A percentile compares a stretch with the other conserved stretches of the same genome.
Evolutionary conservation across 228 moss, liverwort and hornwort genomes (phyloP).

Genomic region (Sphagnum fallax): DNA sequence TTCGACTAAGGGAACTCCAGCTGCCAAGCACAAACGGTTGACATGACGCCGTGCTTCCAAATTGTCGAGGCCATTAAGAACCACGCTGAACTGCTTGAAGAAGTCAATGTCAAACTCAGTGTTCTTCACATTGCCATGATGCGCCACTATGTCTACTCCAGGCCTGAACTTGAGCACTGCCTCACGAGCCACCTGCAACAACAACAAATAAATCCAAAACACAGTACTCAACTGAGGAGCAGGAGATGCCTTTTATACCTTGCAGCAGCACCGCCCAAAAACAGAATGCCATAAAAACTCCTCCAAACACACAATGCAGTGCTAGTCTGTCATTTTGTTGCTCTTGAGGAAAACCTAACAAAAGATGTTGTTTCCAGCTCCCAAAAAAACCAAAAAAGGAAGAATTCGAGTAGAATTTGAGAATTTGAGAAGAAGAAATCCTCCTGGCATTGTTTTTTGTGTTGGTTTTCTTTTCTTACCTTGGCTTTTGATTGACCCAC

Average conservation of each 20-base stretch:
- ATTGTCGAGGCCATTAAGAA: constrained; percentile 95
- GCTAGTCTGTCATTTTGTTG: too few species aligned
- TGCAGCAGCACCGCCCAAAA: not conserved
- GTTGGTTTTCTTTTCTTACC: constrained; percentile 14
- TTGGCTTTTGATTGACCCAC: constrained; percentile 97
- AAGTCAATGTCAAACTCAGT: constrained; percentile 85
- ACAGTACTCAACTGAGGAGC: not conserved
- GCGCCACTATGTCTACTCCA: constrained; percentile 79
- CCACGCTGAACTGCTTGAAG: constrained; percentile 89
- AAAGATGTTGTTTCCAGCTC: not conserved
- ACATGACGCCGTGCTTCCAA: constrained; percentile 97
- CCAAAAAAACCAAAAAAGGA: not conserved
- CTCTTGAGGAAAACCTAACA: not conserved
- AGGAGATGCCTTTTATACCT: not conserved
- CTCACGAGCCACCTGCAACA: constrained; percentile 80
- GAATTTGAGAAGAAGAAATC: too few species aligned
- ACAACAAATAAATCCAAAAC: not conserved
- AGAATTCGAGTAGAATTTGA: too few species aligned
- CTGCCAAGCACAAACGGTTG: constrained; percentile 94
- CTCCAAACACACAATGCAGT: too few species aligned
- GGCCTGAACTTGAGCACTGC: constrained; percentile 90
- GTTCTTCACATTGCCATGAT: constrained; percentile 92
- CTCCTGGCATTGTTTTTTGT: too few species aligned
- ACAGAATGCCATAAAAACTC: not conserved
- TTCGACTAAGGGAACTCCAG: constrained; percentile 89